Percentiles rank a stretch among this genome's conserved stretches.
Evolutionary conservation across 164 flowering plant species (phyloP).

Genomic region (Liquidambar formosana): DNA sequence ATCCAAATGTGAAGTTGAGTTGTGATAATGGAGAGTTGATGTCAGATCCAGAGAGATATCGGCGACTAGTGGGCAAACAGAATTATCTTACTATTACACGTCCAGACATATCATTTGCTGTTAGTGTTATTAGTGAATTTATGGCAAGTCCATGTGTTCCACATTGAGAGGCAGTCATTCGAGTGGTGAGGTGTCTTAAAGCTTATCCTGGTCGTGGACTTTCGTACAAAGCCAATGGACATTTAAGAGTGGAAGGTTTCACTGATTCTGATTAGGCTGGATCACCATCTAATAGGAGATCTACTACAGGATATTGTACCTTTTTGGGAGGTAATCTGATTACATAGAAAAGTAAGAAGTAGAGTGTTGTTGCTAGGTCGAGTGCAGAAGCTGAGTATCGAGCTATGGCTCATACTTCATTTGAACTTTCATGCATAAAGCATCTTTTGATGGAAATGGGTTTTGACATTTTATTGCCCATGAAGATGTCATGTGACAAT

Average conservation of each 20-base stretch:
- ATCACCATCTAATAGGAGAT: not conserved
- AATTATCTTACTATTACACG: slow-evolving; percentile 12
- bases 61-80: slow-evolving; percentile 4
- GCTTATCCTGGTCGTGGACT: not conserved
- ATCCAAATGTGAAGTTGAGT: not conserved
- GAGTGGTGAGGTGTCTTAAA: not conserved
- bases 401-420: not conserved
- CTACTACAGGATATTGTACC: not conserved
- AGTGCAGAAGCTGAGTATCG: slow-evolving; percentile 10
- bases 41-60: slow-evolving; percentile 3
- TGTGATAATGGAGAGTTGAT: not conserved
- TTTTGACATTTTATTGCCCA: not conserved
- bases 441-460: not conserved
- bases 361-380: not conserved
- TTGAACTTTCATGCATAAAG: not conserved
- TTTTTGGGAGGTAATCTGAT: not conserved
- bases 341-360: not conserved
- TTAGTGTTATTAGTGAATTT: slow-evolving; percentile 5
- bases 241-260: not conserved
- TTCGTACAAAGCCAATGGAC: not conserved
- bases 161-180: not conserved
- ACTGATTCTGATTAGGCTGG: not conserved
- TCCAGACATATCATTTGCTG: slow-evolving; percentile 11
- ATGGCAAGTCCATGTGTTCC: not conserved
- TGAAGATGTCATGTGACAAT: not conserved